phyloP scores from a whole-genome alignment of 1,284 basidiomycete genomes.

The Naganishia cerealis region DNA sequence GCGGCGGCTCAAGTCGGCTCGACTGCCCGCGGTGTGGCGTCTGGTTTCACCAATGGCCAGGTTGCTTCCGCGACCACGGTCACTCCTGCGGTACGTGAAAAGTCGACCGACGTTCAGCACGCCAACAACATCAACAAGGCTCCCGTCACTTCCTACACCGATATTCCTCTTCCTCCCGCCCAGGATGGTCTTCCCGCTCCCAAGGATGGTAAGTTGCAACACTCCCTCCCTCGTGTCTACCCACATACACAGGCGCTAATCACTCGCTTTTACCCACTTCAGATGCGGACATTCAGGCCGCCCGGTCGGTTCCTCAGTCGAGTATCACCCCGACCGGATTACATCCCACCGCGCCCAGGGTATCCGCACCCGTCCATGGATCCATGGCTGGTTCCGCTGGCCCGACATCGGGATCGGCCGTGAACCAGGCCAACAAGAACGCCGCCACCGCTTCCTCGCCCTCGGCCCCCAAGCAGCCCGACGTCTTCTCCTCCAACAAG shows the following conservation, averaged over 20 bases:
- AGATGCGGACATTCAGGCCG: conserved; percentile 25
- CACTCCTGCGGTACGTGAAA: not conserved
- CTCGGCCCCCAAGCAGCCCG: conserved; percentile 22
- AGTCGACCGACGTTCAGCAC: conserved; percentile 6
- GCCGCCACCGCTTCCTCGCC: conserved; percentile 13
- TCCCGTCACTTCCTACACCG: conserved; percentile 14
- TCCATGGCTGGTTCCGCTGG: conserved; percentile 10
- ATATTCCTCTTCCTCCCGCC: conserved; percentile 24
- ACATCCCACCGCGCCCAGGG: conserved; percentile 17
- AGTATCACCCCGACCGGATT: conserved; percentile 20
- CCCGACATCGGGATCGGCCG: conserved; percentile 7
- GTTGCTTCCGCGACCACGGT: not conserved
- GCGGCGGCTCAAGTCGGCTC: conserved; percentile 7
- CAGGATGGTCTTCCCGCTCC: conserved; percentile 25
- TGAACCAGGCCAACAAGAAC: conserved; percentile 12
- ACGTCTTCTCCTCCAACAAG: conserved; percentile 32
- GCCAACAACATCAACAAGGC: not conserved
- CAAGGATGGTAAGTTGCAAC: conserved; percentile 6
- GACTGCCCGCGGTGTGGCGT: not conserved
- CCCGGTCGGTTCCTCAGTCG: conserved; percentile 16
- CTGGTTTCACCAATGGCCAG: not conserved
- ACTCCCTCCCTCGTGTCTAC: not conserved
- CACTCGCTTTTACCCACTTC: too few species aligned
- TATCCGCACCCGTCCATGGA: conserved; percentile 20
- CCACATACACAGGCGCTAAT: not conserved